Percentiles rank a stretch among this genome's conserved stretches.
Conservation (phyloP, 2,329 filamentous ascomycete genomes). For the Leptographium radiaticola region DNA sequence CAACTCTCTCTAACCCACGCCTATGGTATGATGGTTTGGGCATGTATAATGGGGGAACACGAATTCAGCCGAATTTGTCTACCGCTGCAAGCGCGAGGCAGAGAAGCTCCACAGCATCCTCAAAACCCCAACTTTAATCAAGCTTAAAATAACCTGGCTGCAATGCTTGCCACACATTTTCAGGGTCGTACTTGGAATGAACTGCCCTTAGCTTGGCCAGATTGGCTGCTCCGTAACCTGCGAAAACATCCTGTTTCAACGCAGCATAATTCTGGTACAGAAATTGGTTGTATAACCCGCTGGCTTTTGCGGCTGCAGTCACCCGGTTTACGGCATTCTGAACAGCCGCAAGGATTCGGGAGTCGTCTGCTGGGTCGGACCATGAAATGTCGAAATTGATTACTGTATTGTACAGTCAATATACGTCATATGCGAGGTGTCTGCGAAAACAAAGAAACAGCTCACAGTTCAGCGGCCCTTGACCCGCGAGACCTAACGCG, state of each 20-base stretch:
- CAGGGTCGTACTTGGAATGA: conserved; percentile 20
- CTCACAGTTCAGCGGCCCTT: conserved; percentile 1
- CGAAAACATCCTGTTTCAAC: conserved; percentile 23
- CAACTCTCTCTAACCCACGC: too few relatives aligned
- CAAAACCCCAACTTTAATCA: not conserved
- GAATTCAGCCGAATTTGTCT: too few relatives aligned
- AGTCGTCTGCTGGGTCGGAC: conserved; percentile 17
- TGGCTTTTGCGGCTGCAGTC: conserved; percentile 15
- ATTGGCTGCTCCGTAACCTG: conserved; percentile 25
- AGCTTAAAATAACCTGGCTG: conserved; percentile 18
- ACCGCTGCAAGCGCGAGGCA: too few relatives aligned
- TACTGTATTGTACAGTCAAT: not conserved
- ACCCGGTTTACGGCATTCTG: conserved; percentile 14
- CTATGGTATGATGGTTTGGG: too few relatives aligned
- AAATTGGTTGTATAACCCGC: conserved; percentile 18
- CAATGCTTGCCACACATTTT: conserved; percentile 20
- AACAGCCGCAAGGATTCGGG: conserved; percentile 13
- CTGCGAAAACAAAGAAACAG: not conserved
- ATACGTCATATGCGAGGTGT: not conserved
- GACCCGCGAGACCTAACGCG: conserved; percentile 22
- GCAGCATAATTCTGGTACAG: conserved; percentile 32
- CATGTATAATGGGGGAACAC: too few relatives aligned
- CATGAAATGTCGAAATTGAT: conserved; percentile 15
- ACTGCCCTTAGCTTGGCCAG: conserved; percentile 17
- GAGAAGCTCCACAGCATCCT: too few relatives aligned